Evolutionary conservation across 352 stramenopile species (phyloP).

Genomic region (Phytopythium helicoides): DNA sequence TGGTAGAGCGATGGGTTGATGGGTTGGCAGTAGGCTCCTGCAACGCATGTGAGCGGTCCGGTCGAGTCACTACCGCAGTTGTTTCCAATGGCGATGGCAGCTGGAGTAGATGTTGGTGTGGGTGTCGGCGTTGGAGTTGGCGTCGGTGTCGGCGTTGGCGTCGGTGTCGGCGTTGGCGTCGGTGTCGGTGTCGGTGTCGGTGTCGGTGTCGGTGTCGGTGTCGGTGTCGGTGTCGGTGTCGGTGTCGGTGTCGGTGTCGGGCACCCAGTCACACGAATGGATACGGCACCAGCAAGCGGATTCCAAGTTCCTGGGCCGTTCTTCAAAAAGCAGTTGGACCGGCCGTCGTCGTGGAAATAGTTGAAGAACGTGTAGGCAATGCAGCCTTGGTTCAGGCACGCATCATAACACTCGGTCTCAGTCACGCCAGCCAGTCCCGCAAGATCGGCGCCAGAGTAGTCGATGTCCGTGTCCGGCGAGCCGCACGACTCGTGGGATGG

Average conservation of each 20-base stretch:
- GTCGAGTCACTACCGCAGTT: slow-evolving; percentile 12
- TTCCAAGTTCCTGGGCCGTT: slow-evolving; percentile 9
- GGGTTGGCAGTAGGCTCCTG: slow-evolving; percentile 9
- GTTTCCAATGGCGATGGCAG: not conserved
- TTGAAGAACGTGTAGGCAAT: slow-evolving; percentile 37
- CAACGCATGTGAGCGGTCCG: slow-evolving; percentile 3
- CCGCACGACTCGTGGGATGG: slow-evolving; percentile 10
- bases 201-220: too few species aligned
- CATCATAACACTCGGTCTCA: slow-evolving; percentile 18
- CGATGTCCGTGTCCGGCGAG: slow-evolving; percentile 18
- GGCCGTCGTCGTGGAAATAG: slow-evolving; percentile 8
- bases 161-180: too few species aligned
- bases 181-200: too few species aligned
- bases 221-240: too few species aligned
- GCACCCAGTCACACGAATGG: slow-evolving; percentile 9
- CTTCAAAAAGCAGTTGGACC: slow-evolving; percentile 33
- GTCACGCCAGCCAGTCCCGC: slow-evolving; percentile 14
- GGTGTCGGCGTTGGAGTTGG: too few species aligned
- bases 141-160: too few species aligned
- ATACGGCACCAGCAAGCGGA: slow-evolving; percentile 18
- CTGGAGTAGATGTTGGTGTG: not conserved
- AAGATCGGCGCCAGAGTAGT: slow-evolving; percentile 27
- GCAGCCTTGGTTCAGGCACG: slow-evolving; percentile 22
- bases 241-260: not conserved
- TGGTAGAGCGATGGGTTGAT: slow-evolving; percentile 43